Base-by-base conservation (phyloP, 1,284 basidiomycete genomes). In the Apiotrichum gracile region DNA sequence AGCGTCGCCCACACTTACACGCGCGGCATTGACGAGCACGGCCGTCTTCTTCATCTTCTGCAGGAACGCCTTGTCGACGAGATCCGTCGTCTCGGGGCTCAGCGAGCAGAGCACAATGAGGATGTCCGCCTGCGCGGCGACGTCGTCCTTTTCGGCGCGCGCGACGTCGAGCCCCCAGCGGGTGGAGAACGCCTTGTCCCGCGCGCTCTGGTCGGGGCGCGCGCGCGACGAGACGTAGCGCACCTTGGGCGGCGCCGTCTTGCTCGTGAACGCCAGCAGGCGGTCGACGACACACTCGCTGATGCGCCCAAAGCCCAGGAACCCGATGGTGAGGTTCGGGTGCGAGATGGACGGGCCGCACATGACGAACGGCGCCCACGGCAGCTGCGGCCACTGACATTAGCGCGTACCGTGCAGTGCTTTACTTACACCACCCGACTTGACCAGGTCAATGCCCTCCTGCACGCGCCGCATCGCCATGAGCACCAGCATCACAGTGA, bases 241-340 rank as follows among this genome's bases (percentile, higher is more conserved):
- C 47, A 73, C 58, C 1, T 34, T 55, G 9, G 73, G 69, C 1
- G 68, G 66, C 5, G 59, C 43, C 4, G 52, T 41, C 47, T 66
- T 63, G 52, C 58, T 85, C 82, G 73, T 74, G 68, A 94, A 94
- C 2, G 87, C 82, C 14, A 87, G 75, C 24, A 94, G 81, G 14
- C 91, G 84, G 10, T 80, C 75, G 40, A 91, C 80, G 0, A 85
- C 87, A 5, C 85, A 85, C 63, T 91, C 88, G 0, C 89, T 83
- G 62, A 94, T 96, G 42, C 92, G 85, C 6, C 93, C 94, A 65
- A 97, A 97, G 9, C 94, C 93, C 29, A 97, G 77, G 76, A 97
- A 94, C 0, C 91, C 92, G 4, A 86, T 82, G 2, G 85, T 92
- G 54, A 72, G 64, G 65, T 62, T 62, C 9, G 72, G 64, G 26